Evolutionary conservation across 2,329 filamentous ascomycete genomes (phyloP).

Genomic region (Ascochyta pisi): DNA sequence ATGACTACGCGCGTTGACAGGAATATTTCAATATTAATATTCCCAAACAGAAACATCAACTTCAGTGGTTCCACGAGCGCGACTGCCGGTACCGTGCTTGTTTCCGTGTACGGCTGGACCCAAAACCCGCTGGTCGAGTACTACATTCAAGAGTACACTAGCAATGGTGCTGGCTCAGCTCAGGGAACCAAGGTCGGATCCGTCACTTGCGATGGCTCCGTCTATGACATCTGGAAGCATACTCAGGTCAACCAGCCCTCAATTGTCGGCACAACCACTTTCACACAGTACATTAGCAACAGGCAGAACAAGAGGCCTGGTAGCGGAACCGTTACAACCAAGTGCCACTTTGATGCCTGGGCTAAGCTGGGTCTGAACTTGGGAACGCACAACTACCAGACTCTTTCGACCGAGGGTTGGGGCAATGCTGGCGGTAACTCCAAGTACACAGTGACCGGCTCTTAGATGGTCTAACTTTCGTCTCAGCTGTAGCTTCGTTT

Average conservation of each 20-base stretch:
- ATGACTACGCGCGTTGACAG: background rate
- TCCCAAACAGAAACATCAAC: constrained; percentile 31
- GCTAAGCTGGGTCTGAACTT: constrained; percentile 34
- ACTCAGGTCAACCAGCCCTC: constrained; percentile 53
- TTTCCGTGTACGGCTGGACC: constrained; percentile 63
- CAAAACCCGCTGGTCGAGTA: constrained; percentile 57
- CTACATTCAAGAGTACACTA: constrained; percentile 59
- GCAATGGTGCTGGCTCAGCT: constrained; percentile 49
- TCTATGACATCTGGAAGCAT: constrained; percentile 43
- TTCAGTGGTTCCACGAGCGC: constrained; percentile 37
- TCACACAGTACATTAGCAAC: constrained; percentile 58
- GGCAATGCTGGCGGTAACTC: constrained; percentile 38
- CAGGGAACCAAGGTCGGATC: constrained; percentile 37
- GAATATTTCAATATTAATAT: background rate
- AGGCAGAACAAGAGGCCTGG: constrained; percentile 34
- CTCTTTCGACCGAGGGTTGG: constrained; percentile 39
- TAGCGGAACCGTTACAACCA: constrained; percentile 40
- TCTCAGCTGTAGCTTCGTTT: background rate
- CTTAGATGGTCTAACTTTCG: constrained; percentile 3
- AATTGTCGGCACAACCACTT: constrained; percentile 57
- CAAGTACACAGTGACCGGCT: constrained; percentile 33
- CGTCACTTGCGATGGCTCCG: constrained; percentile 38
- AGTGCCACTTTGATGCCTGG: constrained; percentile 43
- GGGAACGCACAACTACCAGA: constrained; percentile 40
- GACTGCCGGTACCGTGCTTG: constrained; percentile 34